Evolutionary conservation across 1,139 yeast genomes (phyloP).

Genomic region (Hemisphaericaspora xylofermentans): DNA sequence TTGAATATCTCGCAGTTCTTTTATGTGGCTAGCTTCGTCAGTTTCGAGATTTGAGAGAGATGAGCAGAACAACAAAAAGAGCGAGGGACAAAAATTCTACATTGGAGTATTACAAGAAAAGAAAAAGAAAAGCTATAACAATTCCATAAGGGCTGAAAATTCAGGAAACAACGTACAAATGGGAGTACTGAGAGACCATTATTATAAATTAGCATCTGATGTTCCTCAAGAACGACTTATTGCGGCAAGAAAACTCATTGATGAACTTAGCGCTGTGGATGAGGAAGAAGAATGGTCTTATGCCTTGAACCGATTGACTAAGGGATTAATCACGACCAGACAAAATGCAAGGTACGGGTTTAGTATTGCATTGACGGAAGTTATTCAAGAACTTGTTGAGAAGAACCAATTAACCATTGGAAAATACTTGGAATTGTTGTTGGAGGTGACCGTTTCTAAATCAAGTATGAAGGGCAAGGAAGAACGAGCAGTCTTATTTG

Average conservation of each 20-base stretch:
- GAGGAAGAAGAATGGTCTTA: conserved; percentile 71
- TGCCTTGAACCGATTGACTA: conserved; percentile 72
- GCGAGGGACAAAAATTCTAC: no score
- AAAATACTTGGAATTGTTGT: conserved; percentile 45
- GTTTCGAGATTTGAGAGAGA: no score
- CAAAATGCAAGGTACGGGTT: conserved; percentile 87
- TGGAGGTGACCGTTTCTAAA: conserved; percentile 41
- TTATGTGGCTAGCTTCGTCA: no score
- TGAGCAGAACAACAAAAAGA: no score
- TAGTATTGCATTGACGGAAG: conserved; percentile 83
- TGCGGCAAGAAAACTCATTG: conserved; percentile 68
- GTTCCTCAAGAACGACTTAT: conserved; percentile 67
- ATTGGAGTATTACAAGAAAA: no score
- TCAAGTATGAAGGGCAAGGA: conserved; percentile 74
- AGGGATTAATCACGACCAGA: conserved; percentile 79
- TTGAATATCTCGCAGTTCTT: no score
- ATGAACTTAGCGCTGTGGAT: conserved; percentile 51
- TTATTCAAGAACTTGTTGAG: conserved; percentile 49
- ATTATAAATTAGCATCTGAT: conserved; percentile 77
- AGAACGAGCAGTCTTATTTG: conserved; percentile 78
- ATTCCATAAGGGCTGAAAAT: no score
- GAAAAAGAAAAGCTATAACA: background rate
- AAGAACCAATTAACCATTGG: conserved; percentile 25
- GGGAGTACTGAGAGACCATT: conserved; percentile 70
- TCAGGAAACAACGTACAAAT: no score